Conservation (phyloP, 345 rosid genomes). For the Erysimum cheiranthoides region DNA sequence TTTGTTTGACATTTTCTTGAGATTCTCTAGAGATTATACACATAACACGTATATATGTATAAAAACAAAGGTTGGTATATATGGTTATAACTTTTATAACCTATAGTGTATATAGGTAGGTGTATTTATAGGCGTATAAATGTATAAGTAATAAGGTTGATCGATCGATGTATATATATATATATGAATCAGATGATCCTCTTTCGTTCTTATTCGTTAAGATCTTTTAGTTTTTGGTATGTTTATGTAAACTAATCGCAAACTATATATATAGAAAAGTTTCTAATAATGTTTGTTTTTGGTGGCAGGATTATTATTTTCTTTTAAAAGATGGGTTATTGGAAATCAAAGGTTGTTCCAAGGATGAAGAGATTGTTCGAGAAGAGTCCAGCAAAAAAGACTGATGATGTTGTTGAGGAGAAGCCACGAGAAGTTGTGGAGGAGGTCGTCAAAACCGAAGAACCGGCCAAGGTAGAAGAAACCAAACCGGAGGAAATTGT, state of each 20-base stretch:
- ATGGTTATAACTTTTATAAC: not conserved
- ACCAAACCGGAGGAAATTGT: conserved; percentile 39
- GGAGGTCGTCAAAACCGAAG: conserved; percentile 32
- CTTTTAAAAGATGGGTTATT: conserved; percentile 62
- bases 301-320: conserved; percentile 10
- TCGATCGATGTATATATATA: not conserved
- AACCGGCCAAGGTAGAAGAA: conserved; percentile 40
- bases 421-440: conserved; percentile 49
- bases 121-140: not conserved
- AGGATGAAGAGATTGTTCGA: conserved; percentile 78
- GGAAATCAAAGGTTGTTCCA: conserved; percentile 85
- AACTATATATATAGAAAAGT: not conserved
- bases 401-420: conserved; percentile 68
- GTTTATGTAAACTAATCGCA: conserved; percentile 1
- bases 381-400: conserved; percentile 62
- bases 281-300: not conserved
- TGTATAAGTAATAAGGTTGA: no score
- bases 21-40: not conserved
- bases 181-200: conserved; percentile 5
- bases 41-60: not conserved
- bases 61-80: not conserved
- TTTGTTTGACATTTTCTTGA: conserved; percentile 1
- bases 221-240: not conserved
- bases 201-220: conserved; percentile 19
- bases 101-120: not conserved